phyloP scores from a whole-genome alignment of 176 grass and related monocot genomes.

The Oryza nivara region DNA sequence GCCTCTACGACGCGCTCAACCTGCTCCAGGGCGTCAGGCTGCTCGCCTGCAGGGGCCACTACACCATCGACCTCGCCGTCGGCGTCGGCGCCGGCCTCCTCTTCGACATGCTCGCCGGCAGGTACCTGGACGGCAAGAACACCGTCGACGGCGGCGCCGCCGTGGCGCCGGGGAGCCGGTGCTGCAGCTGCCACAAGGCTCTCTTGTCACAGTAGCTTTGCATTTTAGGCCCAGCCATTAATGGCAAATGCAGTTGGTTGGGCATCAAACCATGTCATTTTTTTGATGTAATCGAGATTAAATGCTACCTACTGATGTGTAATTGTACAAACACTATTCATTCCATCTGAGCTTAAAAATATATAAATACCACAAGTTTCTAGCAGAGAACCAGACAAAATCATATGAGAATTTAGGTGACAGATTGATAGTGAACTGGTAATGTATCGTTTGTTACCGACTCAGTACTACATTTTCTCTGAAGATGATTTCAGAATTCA shows the following conservation, averaged over 20 bases:
- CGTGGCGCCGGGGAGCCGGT: constrained; percentile 17
- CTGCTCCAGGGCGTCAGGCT: constrained; percentile 70
- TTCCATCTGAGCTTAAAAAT: not conserved
- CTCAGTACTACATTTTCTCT: not conserved
- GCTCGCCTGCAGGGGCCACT: constrained; percentile 89
- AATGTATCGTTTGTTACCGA: constrained; percentile 22
- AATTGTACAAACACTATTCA: constrained; percentile 24
- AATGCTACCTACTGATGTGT: constrained; percentile 28
- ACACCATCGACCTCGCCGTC: constrained; percentile 90
- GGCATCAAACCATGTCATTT: constrained; percentile 24
- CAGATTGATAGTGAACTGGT: not conserved
- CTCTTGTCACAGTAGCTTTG: constrained; percentile 37
- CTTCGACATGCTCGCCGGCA: constrained; percentile 70
- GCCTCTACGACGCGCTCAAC: constrained; percentile 77
- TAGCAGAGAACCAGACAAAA: not conserved
- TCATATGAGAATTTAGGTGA: too few relatives aligned
- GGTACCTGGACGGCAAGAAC: constrained; percentile 65
- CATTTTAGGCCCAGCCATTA: not conserved
- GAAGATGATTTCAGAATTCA: constrained; percentile 20
- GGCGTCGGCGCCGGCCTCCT: constrained; percentile 77
- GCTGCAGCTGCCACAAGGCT: constrained; percentile 53
- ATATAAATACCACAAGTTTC: constrained; percentile 7
- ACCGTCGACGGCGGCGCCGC: not conserved
- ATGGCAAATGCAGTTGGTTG: not conserved
- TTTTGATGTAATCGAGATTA: constrained; percentile 27